Base-by-base conservation (phyloP, 1,284 basidiomycete species). In the Irpex sp. region DNA sequence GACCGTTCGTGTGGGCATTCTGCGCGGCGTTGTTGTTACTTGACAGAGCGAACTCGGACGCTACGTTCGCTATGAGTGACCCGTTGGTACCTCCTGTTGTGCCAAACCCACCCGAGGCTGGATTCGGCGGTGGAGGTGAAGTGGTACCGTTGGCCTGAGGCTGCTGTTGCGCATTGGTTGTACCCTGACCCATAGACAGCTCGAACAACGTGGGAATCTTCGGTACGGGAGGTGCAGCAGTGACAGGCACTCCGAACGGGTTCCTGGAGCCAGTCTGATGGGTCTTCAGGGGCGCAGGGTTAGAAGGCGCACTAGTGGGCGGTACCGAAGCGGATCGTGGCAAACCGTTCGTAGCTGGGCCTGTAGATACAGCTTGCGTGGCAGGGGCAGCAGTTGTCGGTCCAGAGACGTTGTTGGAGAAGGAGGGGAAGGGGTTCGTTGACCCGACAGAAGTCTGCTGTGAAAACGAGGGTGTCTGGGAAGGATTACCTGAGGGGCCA, bases 261-360 rank as follows among this genome's bases (percentile, higher is more conserved):
- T 99, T 99, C 68, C 88, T 88, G 2, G 93, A 93, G 18, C 96
- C 96, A 1, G 96, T 99, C 73, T 91, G 87, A 73, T 98, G 96
- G 5, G 94, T 82, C 68, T 86, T 85, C n/a, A 98, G 82, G 23
- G 83, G 80, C 62, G 84, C 81, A 1, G 78, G 75, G 5, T 77
- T 67, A 12, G 83, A 78, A 9, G 73, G 67, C 42, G 76, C 66
- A 37, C 73, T 69, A 4, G 77, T 80, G 53, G 87, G 79, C 18
- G 87, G 90, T 10, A 89, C 88, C 3, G 90, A 91, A 0, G 84
- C 82, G 14, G 89, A 86, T 9, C 89, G 82, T 23, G 80, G 69
- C 36, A 85, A 86, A 2, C 72, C 52, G 18, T 57, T 49, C 1
- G 61, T 54, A 3, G 61, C 28, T 14, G 63, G 51, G 1, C 28